Percentiles rank a stretch among this genome's conserved stretches.
These are phyloP conservation scores for Boletus rubescentipes DNA, from an alignment of 768 basidiomycete genomes.

Conservation along the genomic window DNA sequence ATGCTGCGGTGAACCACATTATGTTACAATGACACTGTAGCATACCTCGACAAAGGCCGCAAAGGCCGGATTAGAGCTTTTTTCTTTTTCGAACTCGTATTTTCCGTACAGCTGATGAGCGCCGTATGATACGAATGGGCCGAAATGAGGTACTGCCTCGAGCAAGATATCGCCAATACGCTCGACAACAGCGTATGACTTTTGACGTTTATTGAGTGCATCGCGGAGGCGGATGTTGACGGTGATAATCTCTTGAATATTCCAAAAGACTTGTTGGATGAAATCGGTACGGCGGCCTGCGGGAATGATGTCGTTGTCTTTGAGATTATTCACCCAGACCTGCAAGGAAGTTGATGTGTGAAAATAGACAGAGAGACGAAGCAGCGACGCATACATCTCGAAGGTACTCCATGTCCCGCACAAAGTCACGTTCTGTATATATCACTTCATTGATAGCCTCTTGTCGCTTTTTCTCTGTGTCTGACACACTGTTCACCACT, in stretches of 20 bases:
- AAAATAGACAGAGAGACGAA: neutral
- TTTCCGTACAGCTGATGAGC: slow-evolving; percentile 97
- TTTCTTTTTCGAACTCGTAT: slow-evolving; percentile 99
- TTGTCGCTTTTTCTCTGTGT: slow-evolving; percentile 91
- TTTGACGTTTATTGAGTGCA: slow-evolving; percentile 91
- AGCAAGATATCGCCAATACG: slow-evolving; percentile 88
- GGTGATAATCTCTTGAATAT: slow-evolving; percentile 87
- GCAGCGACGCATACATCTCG: slow-evolving; percentile 67
- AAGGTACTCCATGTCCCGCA: slow-evolving; percentile 96
- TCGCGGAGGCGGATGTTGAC: slow-evolving; percentile 93
- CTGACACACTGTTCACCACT: slow-evolving; percentile 88
- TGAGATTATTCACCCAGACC: slow-evolving; percentile 89
- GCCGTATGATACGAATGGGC: slow-evolving; percentile 93
- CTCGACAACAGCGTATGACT: slow-evolving; percentile 91
- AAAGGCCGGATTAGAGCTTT: slow-evolving; percentile 88
- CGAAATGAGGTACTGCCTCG: slow-evolving; percentile 83
- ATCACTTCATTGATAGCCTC: slow-evolving; percentile 98
- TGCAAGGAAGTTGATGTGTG: slow-evolving; percentile 30
- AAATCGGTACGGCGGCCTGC: slow-evolving; percentile 77
- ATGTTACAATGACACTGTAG: neutral
- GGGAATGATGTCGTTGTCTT: slow-evolving; percentile 75
- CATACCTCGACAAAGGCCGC: slow-evolving; percentile 92
- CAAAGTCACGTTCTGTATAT: slow-evolving; percentile 94
- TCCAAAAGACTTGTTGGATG: slow-evolving; percentile 96
- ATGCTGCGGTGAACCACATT: neutral